Evolutionary conservation across 345 rosid species (phyloP), one percentile per base, ranked within the genome.

Genomic region (Ceriops tagal): DNA sequence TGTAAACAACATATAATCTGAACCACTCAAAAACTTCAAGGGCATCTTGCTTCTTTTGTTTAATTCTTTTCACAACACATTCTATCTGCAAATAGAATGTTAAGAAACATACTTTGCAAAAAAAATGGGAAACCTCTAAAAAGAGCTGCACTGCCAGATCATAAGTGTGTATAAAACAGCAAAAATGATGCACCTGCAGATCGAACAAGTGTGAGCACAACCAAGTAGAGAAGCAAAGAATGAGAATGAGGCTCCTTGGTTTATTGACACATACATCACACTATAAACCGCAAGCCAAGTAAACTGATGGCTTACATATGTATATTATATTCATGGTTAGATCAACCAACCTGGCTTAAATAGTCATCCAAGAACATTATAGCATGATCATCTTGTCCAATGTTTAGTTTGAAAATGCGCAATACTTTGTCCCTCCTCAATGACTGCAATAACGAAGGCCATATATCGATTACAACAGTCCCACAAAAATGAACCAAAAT

Each of bases 301-400:
- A 13, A 13, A 13, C 49, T 3, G 49, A 43, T 1, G 1, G 18
- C 15, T 11, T 43, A 43, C 16, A 15, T 9, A 43, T 13, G 19
- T 43, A 10, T 39, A 13, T 43, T 43, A 43, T 43, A 43, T 13
- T 43, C 3, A 15, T 43, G 49, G 4, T 3, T 43, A 13, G 49
- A 73, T 27, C 27, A 24, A 64, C 77, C 18, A 77, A 88, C 97
- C 96, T 90, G 96, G 63, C 73, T 76, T 73, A 87, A 76, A 71
- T 92, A 92, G 86, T 92, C 97, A 73, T 90, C 96, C 67, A 84
- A 66, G 76, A 92, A 90, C 88, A 95, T 84, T 30, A 92, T 78
- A 2, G 87, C 98, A 65, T 92, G 97, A 78, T 95, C 98, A 78
- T 95, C 92, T 77, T 95, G 92, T 70, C 96, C 98, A 20, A 89